phyloP scores from a whole-genome alignment of 2,329 filamentous ascomycete genomes.

The Colletotrichum endophyticum region DNA sequence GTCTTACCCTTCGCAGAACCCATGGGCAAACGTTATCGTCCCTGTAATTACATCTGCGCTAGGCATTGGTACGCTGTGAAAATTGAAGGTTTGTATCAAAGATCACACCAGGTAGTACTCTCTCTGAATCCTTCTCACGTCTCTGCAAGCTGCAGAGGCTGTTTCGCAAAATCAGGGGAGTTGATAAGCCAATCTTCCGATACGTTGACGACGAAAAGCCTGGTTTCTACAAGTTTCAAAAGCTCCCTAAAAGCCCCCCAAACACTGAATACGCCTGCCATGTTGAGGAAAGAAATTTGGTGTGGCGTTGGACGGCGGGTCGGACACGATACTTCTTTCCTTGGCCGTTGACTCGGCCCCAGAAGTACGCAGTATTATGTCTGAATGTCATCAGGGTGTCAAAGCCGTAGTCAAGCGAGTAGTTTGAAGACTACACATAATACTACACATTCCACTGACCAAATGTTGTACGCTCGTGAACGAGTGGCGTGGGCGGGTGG shows the following conservation, averaged over 20 bases:
- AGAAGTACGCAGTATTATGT: not conserved
- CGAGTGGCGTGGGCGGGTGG: not conserved
- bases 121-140: not conserved
- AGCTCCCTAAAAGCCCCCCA: not conserved
- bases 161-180: not conserved
- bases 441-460: conserved; percentile 34
- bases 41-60: not conserved
- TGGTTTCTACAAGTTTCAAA: not conserved
- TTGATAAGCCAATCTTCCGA: not conserved
- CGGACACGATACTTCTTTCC: not conserved
- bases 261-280: not conserved
- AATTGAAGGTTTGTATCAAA: not conserved
- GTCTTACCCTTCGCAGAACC: too few relatives aligned
- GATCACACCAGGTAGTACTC: not conserved
- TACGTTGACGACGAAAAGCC: not conserved
- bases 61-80: not conserved
- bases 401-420: conserved; percentile 24
- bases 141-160: not conserved
- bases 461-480: conserved; percentile 31
- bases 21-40: not conserved
- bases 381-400: not conserved
- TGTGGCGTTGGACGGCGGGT: not conserved
- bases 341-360: not conserved
- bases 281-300: not conserved
- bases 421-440: conserved; percentile 32